These are phyloP conservation scores for Cyphellophora europaea DNA, from an alignment of 2,329 filamentous ascomycete species.

Conservation along the genomic window DNA sequence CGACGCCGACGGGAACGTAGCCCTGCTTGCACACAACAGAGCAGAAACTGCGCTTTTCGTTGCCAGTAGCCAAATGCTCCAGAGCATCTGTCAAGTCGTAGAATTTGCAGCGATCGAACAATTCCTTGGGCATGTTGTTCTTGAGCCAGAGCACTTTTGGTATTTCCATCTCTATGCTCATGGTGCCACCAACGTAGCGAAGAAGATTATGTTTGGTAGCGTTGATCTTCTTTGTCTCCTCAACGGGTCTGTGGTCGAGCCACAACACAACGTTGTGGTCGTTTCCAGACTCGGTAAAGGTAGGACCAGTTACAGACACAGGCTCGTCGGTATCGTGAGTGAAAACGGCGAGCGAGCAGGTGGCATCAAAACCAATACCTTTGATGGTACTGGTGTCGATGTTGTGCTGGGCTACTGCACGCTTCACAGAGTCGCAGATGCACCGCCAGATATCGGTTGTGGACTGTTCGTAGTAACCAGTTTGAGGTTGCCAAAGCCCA, in stretches of 20 bases:
- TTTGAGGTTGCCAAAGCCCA: constrained; percentile 69
- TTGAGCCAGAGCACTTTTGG: constrained; percentile 98
- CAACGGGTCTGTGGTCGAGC: constrained; percentile 88
- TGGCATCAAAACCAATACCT: constrained; percentile 94
- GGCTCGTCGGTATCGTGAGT: constrained; percentile 82
- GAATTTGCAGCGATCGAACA: constrained; percentile 91
- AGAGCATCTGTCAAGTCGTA: constrained; percentile 90
- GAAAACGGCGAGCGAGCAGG: constrained; percentile 94
- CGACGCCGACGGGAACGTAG: constrained; percentile 90
- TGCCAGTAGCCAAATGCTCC: constrained; percentile 87
- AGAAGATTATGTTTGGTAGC: constrained; percentile 84
- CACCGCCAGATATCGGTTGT: constrained; percentile 94
- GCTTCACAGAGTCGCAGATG: constrained; percentile 81
- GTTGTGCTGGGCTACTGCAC: constrained; percentile 70
- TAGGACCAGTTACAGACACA: constrained; percentile 77
- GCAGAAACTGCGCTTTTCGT: constrained; percentile 86
- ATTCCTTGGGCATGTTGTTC: constrained; percentile 88
- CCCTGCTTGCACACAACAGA: constrained; percentile 97
- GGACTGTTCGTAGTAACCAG: constrained; percentile 87
- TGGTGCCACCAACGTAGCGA: constrained; percentile 91
- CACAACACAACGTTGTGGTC: constrained; percentile 94
- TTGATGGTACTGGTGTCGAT: constrained; percentile 67
- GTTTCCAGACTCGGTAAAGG: constrained; percentile 69
- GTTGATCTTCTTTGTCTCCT: constrained; percentile 91
- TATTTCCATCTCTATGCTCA: constrained; percentile 99